Conservation (phyloP, 2,329 filamentous ascomycete genomes). For the Chrysosporium queenslandicum region DNA sequence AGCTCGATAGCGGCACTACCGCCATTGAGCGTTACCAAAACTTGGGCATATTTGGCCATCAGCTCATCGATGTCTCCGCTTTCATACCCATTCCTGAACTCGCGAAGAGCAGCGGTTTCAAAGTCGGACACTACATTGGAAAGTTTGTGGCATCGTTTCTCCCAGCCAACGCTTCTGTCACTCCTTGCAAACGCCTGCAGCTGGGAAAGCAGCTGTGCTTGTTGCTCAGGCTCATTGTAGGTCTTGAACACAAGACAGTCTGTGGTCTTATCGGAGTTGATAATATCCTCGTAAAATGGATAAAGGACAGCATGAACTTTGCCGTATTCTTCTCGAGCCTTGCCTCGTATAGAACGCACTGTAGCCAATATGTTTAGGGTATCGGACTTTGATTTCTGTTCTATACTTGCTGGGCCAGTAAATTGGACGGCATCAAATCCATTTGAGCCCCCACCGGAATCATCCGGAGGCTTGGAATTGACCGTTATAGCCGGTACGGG, state of each 20-base stretch:
- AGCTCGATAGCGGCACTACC: constrained; percentile 68
- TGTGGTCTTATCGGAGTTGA: constrained; percentile 56
- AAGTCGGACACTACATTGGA: constrained; percentile 69
- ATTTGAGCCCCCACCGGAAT: constrained; percentile 42
- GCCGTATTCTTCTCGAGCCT: constrained; percentile 80
- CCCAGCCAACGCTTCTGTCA: constrained; percentile 68
- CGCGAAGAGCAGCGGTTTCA: constrained; percentile 77
- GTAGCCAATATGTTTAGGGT: constrained; percentile 59
- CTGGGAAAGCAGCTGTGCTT: constrained; percentile 80
- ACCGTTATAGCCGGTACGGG: neutral
- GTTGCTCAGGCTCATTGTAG: constrained; percentile 78
- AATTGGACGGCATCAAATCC: constrained; percentile 73
- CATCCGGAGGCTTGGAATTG: neutral
- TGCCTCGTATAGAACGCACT: constrained; percentile 68
- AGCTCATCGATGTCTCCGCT: constrained; percentile 76
- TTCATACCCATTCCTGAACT: constrained; percentile 90
- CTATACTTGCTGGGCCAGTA: constrained; percentile 29
- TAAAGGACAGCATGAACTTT: constrained; percentile 80
- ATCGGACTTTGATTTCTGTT: constrained; percentile 43
- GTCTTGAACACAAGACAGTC: constrained; percentile 78
- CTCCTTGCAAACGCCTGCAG: constrained; percentile 67
- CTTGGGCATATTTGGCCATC: constrained; percentile 82
- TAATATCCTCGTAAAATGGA: constrained; percentile 80
- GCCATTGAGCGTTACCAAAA: constrained; percentile 72
- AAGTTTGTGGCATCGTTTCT: constrained; percentile 60